Evolutionary conservation across 2,329 filamentous ascomycete species (phyloP), one percentile per base, ranked within the genome.

Genomic region (Pseudonectria foliicola): DNA sequence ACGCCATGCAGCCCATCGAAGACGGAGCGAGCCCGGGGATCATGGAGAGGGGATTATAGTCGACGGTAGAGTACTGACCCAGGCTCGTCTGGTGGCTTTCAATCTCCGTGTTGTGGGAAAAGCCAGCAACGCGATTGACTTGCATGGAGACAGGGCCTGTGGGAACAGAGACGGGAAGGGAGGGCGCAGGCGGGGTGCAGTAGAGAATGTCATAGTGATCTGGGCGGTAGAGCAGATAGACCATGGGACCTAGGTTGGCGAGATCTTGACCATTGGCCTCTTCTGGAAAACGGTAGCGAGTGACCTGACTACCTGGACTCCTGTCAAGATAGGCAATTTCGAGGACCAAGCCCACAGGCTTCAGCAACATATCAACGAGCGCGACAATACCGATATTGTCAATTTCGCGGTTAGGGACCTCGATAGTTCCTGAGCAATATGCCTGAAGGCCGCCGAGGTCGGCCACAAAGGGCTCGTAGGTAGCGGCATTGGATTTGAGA

Each of bases 121-220:
- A 66, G 3, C 60, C 57, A 11, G 61, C 57, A 8, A 68, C 71
- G 15, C 72, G 64, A 48, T 77, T 66, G 29, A 82, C 70, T 44
- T 76, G 73, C 29, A 80, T 39, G 15, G 60, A 49, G 10, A 59
- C 42, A 2, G 59, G 54, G 10, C 52, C 29, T 13, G 34, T 23
- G 53, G 53, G 40, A 37, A 45, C 29, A 33, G 52, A 39, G 34
- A 54, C 40, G 45, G 35, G 56, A 45, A 37, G 49, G 33, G 38
- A 42, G 29, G 44, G 38, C 29, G 39, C 31, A 7, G 42, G 42
- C 2, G 39, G 51, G 36, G 71, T 66, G 55, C 77, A 80, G 67
- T 98, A 98, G 24, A 96, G 72, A 42, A 98, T 80, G 60, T 96
- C 92, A 60, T 96, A 98, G 62, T 96, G 92, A 40, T 86, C 87